These are phyloP conservation scores for Pyrenochaeta sp. DNA, from an alignment of 2,329 filamentous ascomycete species.

Conservation along the genomic window DNA sequence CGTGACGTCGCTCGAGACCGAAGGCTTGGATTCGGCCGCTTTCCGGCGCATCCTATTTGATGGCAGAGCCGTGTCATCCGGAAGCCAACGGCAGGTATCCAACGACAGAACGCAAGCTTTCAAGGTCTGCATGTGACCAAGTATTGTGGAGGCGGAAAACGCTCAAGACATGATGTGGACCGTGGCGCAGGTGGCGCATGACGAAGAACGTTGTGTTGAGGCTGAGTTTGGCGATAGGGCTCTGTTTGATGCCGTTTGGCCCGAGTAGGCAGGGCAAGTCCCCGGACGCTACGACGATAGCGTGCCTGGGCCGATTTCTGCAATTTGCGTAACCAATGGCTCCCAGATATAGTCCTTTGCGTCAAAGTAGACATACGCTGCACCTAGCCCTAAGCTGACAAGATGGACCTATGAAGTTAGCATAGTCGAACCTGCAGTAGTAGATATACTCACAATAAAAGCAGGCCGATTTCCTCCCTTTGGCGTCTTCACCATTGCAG, in stretches of 20 bases:
- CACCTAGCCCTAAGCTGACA: slow-evolving; percentile 12
- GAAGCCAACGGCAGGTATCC: slow-evolving; percentile 2
- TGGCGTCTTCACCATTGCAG: not conserved
- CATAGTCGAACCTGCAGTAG: not conserved
- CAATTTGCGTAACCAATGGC: slow-evolving; percentile 13
- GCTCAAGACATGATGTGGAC: slow-evolving; percentile 2
- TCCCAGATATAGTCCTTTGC: slow-evolving; percentile 21
- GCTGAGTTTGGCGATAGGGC: not conserved
- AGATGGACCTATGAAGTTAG: slow-evolving; percentile 16
- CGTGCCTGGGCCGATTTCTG: not conserved
- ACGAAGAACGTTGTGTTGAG: slow-evolving; percentile 10
- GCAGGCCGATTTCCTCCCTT: slow-evolving; percentile 6
- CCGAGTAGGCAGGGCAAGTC: not conserved
- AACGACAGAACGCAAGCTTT: not conserved
- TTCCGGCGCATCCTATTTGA: slow-evolving; percentile 6
- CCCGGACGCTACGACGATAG: not conserved
- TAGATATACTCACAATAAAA: not conserved
- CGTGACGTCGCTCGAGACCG: slow-evolving; percentile 20
- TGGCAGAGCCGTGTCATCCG: slow-evolving; percentile 6
- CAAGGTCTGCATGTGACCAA: not conserved
- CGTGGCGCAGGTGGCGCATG: slow-evolving; percentile 16
- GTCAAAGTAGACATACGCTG: slow-evolving; percentile 22
- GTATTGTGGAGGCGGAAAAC: not conserved
- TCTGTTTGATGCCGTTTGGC: not conserved
- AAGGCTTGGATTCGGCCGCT: slow-evolving; percentile 3